Conservation (phyloP, 208 protist species). For the Vickermania spadyakhi region DNA sequence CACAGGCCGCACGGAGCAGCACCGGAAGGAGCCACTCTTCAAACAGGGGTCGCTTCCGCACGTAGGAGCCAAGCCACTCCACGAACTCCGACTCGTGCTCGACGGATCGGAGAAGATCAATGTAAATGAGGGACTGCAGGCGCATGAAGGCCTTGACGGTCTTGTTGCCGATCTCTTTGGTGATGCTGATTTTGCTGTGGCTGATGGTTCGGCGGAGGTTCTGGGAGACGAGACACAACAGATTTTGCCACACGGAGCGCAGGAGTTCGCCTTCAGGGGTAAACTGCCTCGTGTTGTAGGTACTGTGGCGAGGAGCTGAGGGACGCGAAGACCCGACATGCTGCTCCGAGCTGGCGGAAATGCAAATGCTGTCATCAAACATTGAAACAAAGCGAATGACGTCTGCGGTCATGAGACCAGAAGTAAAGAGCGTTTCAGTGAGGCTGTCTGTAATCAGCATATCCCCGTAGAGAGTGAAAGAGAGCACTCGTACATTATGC, state of each 20-base stretch:
- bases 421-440: background rate
- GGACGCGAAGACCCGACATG: background rate
- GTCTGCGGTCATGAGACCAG: background rate
- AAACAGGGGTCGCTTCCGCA: background rate
- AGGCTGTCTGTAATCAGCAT: background rate
- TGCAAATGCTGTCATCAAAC: background rate
- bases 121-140: constrained; percentile 3
- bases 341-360: background rate
- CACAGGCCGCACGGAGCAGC: background rate
- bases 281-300: background rate
- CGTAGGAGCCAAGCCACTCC: background rate
- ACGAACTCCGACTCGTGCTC: background rate
- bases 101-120: background rate
- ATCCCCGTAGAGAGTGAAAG: background rate
- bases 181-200: constrained; percentile 1
- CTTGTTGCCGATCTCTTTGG: background rate
- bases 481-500: background rate
- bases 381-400: background rate
- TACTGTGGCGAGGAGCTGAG: background rate
- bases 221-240: background rate
- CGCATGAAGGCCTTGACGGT: constrained; percentile 1
- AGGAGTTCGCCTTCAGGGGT: background rate
- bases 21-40: background rate
- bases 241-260: background rate
- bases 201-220: background rate